These are phyloP conservation scores for Barnettozyma hawaiiensis DNA, from an alignment of 1,139 yeast species.

Conservation along the genomic window DNA sequence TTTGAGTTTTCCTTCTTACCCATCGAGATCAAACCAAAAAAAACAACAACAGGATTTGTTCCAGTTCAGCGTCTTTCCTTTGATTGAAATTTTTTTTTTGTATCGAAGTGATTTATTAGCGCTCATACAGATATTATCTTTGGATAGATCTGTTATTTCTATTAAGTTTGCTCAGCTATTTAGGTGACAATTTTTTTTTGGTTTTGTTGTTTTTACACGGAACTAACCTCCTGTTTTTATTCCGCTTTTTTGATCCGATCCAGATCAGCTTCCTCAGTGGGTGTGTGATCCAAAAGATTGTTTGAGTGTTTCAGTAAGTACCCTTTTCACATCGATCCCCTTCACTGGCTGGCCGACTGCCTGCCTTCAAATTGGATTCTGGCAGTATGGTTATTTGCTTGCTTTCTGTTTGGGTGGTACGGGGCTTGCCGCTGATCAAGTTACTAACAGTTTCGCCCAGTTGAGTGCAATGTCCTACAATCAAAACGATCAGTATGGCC, in stretches of 20 bases:
- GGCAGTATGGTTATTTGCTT: neutral
- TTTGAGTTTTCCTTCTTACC: too few species aligned
- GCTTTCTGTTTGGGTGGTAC: too few species aligned
- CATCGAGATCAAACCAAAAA: neutral
- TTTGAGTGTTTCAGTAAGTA: neutral
- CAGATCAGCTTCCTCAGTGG: too few species aligned
- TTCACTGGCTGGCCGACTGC: too few species aligned
- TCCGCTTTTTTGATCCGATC: neutral
- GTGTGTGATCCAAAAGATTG: neutral
- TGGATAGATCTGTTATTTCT: neutral
- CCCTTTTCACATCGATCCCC: neutral
- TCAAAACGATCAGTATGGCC: constrained; percentile 30
- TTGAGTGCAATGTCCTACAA: constrained; percentile 16
- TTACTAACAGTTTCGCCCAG: constrained; percentile 4
- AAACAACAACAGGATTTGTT: too few species aligned
- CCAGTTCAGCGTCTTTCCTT: neutral
- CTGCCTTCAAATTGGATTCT: neutral
- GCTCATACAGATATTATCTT: neutral
- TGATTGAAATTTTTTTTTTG: neutral
- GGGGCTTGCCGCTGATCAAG: neutral
- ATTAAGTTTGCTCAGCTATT: too few species aligned
- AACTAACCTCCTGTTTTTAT: too few species aligned
- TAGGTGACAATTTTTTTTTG: too few species aligned
- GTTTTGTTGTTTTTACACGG: too few species aligned
- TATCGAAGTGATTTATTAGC: neutral